A percentile compares a stretch with the other conserved stretches of the same genome.
Evolutionary conservation across 176 grass and related monocot genomes (phyloP).

Genomic region (Metroxylon sagu): DNA sequence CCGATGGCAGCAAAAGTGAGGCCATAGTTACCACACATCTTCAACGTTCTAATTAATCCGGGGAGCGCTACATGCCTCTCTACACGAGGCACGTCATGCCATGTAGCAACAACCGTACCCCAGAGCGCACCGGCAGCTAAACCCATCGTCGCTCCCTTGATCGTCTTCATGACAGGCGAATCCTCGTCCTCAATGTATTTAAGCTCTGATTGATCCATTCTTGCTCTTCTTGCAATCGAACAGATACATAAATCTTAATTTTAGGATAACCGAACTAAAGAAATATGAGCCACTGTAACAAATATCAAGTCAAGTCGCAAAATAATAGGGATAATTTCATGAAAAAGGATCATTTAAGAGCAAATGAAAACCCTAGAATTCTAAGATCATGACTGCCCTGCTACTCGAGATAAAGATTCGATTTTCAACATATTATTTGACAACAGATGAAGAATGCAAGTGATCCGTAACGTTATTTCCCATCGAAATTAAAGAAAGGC

Average conservation of each 20-base stretch:
- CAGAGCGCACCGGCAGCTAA: conserved; percentile 71
- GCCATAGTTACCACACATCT: conserved; percentile 87
- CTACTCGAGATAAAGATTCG: too few relatives aligned
- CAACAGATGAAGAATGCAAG: too few relatives aligned
- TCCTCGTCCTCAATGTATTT: conserved; percentile 33
- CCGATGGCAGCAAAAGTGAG: conserved; percentile 82
- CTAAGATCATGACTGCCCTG: too few relatives aligned
- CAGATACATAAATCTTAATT: background rate
- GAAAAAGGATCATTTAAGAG: too few relatives aligned
- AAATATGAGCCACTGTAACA: too few relatives aligned
- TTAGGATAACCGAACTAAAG: too few relatives aligned
- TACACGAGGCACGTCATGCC: conserved; percentile 97
- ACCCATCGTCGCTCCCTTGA: conserved; percentile 66
- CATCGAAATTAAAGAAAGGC: too few relatives aligned
- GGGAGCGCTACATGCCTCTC: conserved; percentile 90
- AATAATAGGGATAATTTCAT: too few relatives aligned
- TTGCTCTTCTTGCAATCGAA: background rate
- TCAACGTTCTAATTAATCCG: conserved; percentile 79
- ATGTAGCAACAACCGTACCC: conserved; percentile 88
- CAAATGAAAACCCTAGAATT: too few relatives aligned
- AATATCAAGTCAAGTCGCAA: too few relatives aligned
- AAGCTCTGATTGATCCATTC: conserved; percentile 12
- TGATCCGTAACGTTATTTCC: too few relatives aligned
- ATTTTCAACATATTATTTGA: too few relatives aligned
- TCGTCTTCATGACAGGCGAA: conserved; percentile 54